Base-by-base conservation (phyloP, 2,329 filamentous ascomycete species). In the Chalaropsis ovoidea region DNA sequence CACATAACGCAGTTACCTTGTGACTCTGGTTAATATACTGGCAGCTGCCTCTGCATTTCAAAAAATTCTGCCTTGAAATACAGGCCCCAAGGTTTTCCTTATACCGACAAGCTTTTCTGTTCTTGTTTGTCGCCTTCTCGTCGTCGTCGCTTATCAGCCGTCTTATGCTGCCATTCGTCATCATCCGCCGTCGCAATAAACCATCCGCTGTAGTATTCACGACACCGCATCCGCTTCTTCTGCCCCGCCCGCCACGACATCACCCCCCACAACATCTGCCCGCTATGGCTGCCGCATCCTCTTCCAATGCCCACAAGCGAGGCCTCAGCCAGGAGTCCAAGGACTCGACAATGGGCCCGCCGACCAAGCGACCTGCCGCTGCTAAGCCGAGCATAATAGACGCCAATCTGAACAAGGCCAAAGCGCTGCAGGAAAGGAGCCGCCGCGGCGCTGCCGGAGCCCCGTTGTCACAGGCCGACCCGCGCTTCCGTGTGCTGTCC, bases 321-420 rank as follows among this genome's bases (percentile, higher is more conserved):
- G 84, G 87, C 71, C 79, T 90, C 61, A 85, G 81, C 69, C 87
- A 90, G 72, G 79, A 83, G 68, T 83, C 85, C 67, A 87, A 81
- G n/a, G 54, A 58, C 54, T 58, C 54, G 3, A 19, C 15, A 17
- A 58, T 58, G 54, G 54, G 54, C 15, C 54, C 54, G 27, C 54
- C 54, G 5, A 35, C 24, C 27, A 58, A 58, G 31, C 24, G 54
- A 27, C 54, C 54, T n/a, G 54, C 54, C 3, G 24, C 54, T 22
- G 31, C 31, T 47, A 17, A 58, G 27, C 54, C n/a, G 31, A 11
- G 15, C 24, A 11, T 27, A 52, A 15, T 27, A 52, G 15, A 15
- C 8, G 11, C 3, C 8, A 13, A 15, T 15, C 19, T 52, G 22
- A 52, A 52, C 11, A 52, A 27, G 22, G 47, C 11, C 1, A 13